Conservation (phyloP, 139 green algal genomes). For the Picochlorum costavermella region DNA sequence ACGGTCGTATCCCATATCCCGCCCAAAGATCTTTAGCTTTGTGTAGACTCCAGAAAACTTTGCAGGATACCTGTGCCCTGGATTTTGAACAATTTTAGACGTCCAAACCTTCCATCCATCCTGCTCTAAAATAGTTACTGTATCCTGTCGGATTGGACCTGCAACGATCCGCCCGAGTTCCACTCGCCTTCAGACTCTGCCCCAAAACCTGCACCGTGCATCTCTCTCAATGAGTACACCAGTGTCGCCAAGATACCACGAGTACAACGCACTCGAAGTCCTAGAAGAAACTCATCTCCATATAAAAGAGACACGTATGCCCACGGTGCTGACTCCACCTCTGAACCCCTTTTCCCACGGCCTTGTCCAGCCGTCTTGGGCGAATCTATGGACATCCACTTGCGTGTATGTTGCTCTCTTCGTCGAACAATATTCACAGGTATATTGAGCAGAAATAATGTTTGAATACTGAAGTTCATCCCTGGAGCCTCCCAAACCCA, state of each 20-base stretch:
- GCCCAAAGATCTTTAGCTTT: constrained; percentile 65
- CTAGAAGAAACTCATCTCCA: constrained; percentile 48
- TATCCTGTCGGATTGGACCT: constrained; percentile 18
- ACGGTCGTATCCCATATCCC: constrained; percentile 44
- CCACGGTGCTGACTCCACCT: not conserved
- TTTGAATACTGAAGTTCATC: too few relatives aligned
- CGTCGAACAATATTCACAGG: too few relatives aligned
- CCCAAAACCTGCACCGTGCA: constrained; percentile 25
- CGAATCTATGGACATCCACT: too few relatives aligned
- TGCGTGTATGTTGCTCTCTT: too few relatives aligned
- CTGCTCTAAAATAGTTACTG: constrained; percentile 17
- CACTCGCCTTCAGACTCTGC: constrained; percentile 43
- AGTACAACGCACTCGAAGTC: constrained; percentile 30
- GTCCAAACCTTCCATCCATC: constrained; percentile 49
- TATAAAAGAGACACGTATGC: constrained; percentile 59
- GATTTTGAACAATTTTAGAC: constrained; percentile 42
- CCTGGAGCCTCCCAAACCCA: too few relatives aligned
- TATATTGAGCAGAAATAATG: too few relatives aligned
- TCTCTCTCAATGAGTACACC: too few relatives aligned
- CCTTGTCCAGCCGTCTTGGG: too few relatives aligned
- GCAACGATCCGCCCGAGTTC: constrained; percentile 43
- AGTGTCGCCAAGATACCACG: too few relatives aligned
- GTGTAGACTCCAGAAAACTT: constrained; percentile 70
- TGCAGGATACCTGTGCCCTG: constrained; percentile 31
- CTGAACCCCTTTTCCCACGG: too few relatives aligned